Base-by-base conservation (phyloP, 257 asterid species). In the Verbena officinalis region DNA sequence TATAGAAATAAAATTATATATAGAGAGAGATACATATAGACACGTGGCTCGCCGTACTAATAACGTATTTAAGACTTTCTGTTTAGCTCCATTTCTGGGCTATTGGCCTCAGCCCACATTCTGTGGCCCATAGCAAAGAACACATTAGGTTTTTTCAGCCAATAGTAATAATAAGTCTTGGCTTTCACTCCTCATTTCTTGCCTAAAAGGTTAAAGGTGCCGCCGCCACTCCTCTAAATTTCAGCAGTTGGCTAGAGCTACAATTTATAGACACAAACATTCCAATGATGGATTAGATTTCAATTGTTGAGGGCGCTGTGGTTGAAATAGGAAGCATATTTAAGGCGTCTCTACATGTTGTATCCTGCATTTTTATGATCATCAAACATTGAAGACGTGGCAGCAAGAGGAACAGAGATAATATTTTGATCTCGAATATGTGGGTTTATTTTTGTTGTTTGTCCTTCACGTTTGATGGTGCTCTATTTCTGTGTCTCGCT, bases 51-150 rank as follows among this genome's bases (percentile, higher is more conserved):
- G 3, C 43, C 36, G 49, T 36, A 60, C 27, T 36, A 44, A 22
- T 27, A 27, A 17, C 27, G 36, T 56, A 55, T 62, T 62, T 19
- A 17, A 12, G 54, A 68, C 55, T 15, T 20, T 55, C 19, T 59
- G 9, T 44, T 11, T 36, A 57, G 21, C 44, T 48, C 59, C 17
- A 64, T 52, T 51, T 23, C 42, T 72, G 76, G 73, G 73, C 71
- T 48, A 48, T 59, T 69, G 55, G 45, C 52, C 50, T 33, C 53
- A 59, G 68, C 58, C 73, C 59, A 16, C 68, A 49, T 33, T 48
- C 2, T 20, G 33, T 39, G 79, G 79, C 74, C 78, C 74, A 69
- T 42, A 22, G 49, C 42, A 15, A 50, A 21, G 36, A 55, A 24
- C 19, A 11, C 38, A 33, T 17, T 65, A 73, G 71, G 72, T 64